Percentiles rank a stretch among this genome's conserved stretches.
These are phyloP conservation scores for Acanthamoeba sp. DNA, from an alignment of 208 protist species.

Conservation along the genomic window DNA sequence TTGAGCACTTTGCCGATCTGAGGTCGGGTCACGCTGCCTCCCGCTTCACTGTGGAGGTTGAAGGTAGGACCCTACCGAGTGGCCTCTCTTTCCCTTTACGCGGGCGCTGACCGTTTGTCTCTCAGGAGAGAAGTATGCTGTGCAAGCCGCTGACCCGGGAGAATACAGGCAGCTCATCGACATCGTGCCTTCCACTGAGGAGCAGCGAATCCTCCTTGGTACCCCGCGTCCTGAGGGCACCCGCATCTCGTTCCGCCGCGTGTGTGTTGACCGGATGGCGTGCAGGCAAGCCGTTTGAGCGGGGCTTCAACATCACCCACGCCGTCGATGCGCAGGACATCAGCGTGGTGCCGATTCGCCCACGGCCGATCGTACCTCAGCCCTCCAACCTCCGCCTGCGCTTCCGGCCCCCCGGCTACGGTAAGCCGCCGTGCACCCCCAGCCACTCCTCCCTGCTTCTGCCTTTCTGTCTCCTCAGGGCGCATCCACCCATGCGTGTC, in stretches of 20 bases:
- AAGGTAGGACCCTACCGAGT: neutral
- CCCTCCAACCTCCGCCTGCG: slow-evolving; percentile 40
- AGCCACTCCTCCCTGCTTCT: neutral
- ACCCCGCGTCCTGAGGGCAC: neutral
- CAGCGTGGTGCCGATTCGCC: neutral
- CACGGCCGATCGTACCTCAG: slow-evolving; percentile 33
- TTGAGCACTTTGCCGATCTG: slow-evolving; percentile 13
- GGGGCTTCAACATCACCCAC: slow-evolving; percentile 1
- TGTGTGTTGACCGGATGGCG: too few species aligned
- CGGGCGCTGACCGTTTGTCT: too few species aligned
- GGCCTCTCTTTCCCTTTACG: too few species aligned
- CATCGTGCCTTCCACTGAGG: neutral
- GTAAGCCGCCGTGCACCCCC: neutral
- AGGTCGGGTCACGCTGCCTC: neutral
- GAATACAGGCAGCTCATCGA: slow-evolving; percentile 46
- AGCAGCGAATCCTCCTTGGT: neutral
- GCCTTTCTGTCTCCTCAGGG: too few species aligned
- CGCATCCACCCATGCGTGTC: too few species aligned
- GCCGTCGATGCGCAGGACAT: neutral
- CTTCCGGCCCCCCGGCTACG: slow-evolving; percentile 46
- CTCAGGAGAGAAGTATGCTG: neutral
- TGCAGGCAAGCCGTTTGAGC: slow-evolving; percentile 15
- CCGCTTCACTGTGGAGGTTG: neutral
- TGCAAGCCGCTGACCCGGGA: neutral
- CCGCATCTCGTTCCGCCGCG: neutral